phyloP scores from a whole-genome alignment of 345 rosid species.

The Populus nigra region DNA sequence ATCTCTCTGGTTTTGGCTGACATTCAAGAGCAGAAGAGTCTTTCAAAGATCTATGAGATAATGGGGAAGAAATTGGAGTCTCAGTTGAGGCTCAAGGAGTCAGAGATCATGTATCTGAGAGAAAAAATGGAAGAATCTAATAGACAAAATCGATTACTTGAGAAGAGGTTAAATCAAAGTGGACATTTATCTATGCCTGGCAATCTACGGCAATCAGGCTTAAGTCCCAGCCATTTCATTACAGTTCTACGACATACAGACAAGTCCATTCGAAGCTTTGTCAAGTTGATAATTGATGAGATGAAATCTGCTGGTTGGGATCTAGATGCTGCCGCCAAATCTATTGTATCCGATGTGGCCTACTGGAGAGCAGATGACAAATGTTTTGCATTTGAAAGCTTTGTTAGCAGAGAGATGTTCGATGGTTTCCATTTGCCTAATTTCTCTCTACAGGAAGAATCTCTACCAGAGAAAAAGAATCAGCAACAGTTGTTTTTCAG shows the following conservation, averaged over 20 bases:
- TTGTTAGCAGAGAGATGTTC: slow-evolving; percentile 71
- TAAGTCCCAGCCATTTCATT: slow-evolving; percentile 50
- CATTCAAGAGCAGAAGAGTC: slow-evolving; percentile 67
- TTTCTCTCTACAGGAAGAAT: slow-evolving; percentile 40
- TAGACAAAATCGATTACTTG: slow-evolving; percentile 46
- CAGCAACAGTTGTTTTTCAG: slow-evolving; percentile 44
- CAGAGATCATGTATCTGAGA: slow-evolving; percentile 61
- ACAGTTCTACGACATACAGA: slow-evolving; percentile 53
- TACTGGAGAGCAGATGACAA: slow-evolving; percentile 66
- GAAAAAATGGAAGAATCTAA: slow-evolving; percentile 53
- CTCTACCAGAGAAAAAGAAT: slow-evolving; percentile 33
- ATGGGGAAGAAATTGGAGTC: slow-evolving; percentile 72
- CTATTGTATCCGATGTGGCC: slow-evolving; percentile 46
- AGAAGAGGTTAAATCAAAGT: slow-evolving; percentile 63
- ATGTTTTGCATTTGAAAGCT: slow-evolving; percentile 76
- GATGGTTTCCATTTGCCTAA: slow-evolving; percentile 58
- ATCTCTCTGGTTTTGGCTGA: slow-evolving; percentile 58
- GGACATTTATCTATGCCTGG: slow-evolving; percentile 54
- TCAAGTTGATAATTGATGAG: slow-evolving; percentile 52
- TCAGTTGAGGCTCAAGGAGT: slow-evolving; percentile 69
- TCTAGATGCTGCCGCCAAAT: slow-evolving; percentile 56
- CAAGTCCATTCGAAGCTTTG: slow-evolving; percentile 68
- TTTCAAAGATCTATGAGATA: slow-evolving; percentile 54
- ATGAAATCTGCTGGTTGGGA: slow-evolving; percentile 76
- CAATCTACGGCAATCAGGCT: slow-evolving; percentile 48